Conservation (phyloP, 148 eudicot species). For the Tetragonia tetragonoides region DNA sequence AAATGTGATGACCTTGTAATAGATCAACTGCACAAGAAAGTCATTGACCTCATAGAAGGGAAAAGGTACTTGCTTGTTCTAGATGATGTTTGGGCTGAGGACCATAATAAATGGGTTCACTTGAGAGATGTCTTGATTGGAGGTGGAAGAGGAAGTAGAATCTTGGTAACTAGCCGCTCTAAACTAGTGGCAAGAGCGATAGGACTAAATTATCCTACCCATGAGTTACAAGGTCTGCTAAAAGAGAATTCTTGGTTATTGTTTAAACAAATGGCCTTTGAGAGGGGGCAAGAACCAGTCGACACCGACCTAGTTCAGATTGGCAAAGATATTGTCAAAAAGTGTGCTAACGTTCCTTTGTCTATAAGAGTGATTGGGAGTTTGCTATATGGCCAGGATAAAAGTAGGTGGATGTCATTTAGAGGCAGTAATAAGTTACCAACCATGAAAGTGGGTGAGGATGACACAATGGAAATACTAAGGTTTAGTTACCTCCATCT, state of each 20-base stretch:
- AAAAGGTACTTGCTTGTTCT: conserved; percentile 2
- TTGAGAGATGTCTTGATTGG: background rate
- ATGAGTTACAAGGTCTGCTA: background rate
- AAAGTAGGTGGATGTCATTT: background rate
- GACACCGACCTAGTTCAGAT: background rate
- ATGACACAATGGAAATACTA: background rate
- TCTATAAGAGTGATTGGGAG: background rate
- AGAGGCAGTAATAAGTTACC: background rate
- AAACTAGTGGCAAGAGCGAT: background rate
- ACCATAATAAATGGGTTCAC: background rate
- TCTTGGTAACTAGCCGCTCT: conserved; percentile 1
- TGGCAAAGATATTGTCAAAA: background rate
- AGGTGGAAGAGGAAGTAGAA: background rate
- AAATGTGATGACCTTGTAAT: background rate
- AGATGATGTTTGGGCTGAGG: background rate
- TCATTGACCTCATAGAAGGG: background rate
- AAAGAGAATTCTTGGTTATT: background rate
- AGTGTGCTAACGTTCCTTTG: background rate
- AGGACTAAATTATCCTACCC: background rate
- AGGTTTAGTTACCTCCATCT: background rate
- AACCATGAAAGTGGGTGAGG: background rate
- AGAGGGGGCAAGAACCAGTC: background rate
- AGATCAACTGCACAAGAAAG: background rate
- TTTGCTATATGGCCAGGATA: background rate
- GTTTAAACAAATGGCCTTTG: background rate